These are phyloP conservation scores for Penicillium sp. DNA, from an alignment of 2,329 filamentous ascomycete genomes.

Conservation along the genomic window DNA sequence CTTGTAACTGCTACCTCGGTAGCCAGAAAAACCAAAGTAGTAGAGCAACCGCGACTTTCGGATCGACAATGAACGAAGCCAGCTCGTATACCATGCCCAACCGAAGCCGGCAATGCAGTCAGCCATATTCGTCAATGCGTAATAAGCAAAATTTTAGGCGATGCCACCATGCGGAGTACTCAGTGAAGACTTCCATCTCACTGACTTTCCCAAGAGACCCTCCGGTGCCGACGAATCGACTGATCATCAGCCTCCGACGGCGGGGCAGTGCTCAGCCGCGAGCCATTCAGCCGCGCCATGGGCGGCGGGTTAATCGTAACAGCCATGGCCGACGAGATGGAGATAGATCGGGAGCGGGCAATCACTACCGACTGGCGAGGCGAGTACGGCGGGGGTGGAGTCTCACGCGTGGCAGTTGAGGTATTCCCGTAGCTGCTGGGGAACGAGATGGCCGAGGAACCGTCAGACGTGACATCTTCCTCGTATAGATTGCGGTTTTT, in stretches of 20 bases:
- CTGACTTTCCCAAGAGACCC: conserved; percentile 28
- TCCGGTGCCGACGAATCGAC: conserved; percentile 19
- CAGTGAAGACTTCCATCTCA: conserved; percentile 7
- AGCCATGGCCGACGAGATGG: conserved; percentile 27
- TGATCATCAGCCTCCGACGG: conserved; percentile 20
- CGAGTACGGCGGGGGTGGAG: conserved; percentile 41
- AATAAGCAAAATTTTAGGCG: background rate
- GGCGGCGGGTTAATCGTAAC: conserved; percentile 22
- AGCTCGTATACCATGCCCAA: conserved; percentile 9
- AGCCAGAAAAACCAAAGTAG: conserved; percentile 1
- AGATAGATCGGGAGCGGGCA: conserved; percentile 30
- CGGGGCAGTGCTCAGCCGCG: conserved; percentile 22
- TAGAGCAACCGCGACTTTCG: background rate
- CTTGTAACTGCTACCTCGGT: no score
- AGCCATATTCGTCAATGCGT: no score
- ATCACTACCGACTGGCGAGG: conserved; percentile 26
- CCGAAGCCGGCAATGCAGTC: background rate
- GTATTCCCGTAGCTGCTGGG: conserved; percentile 43
- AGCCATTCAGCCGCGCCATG: conserved; percentile 24
- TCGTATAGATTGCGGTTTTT: conserved; percentile 29
- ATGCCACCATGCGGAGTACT: background rate
- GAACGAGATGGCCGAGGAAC: conserved; percentile 39
- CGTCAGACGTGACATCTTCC: conserved; percentile 34
- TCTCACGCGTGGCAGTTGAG: conserved; percentile 41
- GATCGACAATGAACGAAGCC: conserved; percentile 9